Evolutionary conservation across 306 rosid species (phyloP), one percentile per base, ranked within the genome.

Genomic region (Betula pendula): DNA sequence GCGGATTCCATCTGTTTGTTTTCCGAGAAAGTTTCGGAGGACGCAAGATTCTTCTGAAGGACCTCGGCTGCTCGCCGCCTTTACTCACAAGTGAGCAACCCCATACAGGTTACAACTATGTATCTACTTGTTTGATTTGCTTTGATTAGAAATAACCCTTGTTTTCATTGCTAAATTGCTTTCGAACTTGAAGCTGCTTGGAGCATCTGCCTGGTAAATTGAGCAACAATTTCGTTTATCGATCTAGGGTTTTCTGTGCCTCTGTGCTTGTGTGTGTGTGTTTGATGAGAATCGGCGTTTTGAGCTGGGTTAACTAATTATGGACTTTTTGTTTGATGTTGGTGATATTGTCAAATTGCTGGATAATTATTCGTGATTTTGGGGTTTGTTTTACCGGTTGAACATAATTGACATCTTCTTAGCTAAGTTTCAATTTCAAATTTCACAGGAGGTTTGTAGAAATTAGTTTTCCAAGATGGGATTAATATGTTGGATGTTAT

Each of bases 31-130:
- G 40, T 69, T 53, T 66, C 77, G 72, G 69, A 70, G 66, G 17
- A 66, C 10, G 38, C 22, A 9, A 29, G 8, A 27, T 59, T 29
- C 67, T 66, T 70, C 76, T 76, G 65, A 74, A 56, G 51, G 78
- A 63, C 70, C 80, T 76, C 79, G 35, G 63, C 71, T 31, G 11
- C 87, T 87, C 89, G 85, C 85, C 83, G 82, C 82, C 80, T 88
- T 82, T 74, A 78, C 84, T 83, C 68, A 56, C 83, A 53, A 72
- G 90, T 93, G 56, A 77, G 81, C 65, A 33, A 35, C 62, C 81
- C 65, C 10, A 52, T 79, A 24, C 44, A 51, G 49, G 40, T 49
- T 79, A 24, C 44, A 51, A 48, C 29, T 55, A 22, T 38, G 29
- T 10, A 22, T 75, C 63, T 55, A 1, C 48, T 66, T 66, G 70